A percentile compares a stretch with the other conserved stretches of the same genome.
phyloP scores from a whole-genome alignment of 768 basidiomycete species.

The Tephrocybe rancida region DNA sequence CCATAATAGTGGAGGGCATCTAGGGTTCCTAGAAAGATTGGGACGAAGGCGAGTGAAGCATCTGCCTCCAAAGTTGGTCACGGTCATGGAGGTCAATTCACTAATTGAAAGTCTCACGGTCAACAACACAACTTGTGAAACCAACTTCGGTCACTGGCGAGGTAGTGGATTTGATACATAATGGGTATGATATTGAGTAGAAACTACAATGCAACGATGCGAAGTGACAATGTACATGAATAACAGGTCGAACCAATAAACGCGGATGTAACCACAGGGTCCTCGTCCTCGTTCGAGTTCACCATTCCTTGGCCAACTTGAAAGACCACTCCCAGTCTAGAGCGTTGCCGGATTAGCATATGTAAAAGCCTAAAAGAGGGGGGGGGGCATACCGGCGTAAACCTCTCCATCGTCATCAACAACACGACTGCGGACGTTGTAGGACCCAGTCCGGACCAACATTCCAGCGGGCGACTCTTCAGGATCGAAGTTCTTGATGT shows the following conservation, averaged over 20 bases:
- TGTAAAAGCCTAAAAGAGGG: not conserved
- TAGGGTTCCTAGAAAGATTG: not conserved
- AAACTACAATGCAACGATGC: slow-evolving; percentile 15
- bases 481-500: slow-evolving; percentile 75
- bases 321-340: slow-evolving; percentile 88
- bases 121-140: too few species aligned
- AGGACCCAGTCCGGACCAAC: slow-evolving; percentile 81
- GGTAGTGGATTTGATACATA: not conserved
- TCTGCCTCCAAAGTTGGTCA: slow-evolving; percentile 10
- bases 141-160: too few species aligned
- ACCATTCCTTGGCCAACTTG: slow-evolving; percentile 94
- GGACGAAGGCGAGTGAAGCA: slow-evolving; percentile 15
- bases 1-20: not conserved
- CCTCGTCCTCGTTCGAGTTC: too few species aligned
- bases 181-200: slow-evolving; percentile 17
- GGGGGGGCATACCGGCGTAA: slow-evolving; percentile 64
- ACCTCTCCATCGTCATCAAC: slow-evolving; percentile 85
- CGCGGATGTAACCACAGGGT: slow-evolving; percentile 6
- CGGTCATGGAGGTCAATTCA: not conserved
- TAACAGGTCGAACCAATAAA: slow-evolving; percentile 5
- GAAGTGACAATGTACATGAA: slow-evolving; percentile 15
- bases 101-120: not conserved
- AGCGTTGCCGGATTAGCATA: not conserved
- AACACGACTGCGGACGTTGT: slow-evolving; percentile 79
- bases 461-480: slow-evolving; percentile 78